Base-by-base conservation (phyloP, 148 eudicot genomes). In the Amaranthus palmeri region DNA sequence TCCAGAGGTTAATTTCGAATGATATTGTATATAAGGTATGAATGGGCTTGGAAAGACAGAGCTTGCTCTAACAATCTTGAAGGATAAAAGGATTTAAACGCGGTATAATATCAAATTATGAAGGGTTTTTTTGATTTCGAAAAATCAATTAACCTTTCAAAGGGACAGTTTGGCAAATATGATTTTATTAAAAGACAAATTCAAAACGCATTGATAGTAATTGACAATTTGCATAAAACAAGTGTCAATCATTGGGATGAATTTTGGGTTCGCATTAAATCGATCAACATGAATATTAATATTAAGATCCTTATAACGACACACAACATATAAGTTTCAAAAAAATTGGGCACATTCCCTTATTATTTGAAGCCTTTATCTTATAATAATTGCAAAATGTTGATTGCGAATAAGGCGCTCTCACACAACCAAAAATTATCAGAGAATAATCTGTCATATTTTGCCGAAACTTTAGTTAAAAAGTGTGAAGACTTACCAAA, bases 11-110 rank as follows among this genome's bases (percentile, higher is more conserved):
- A 3, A 11, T 8, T 7, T 70, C 36, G 2, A 5, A 40, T 14
- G 15, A 40, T 42, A 6, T 7, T 40, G 2, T 2, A 66, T 77
- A 41, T 3, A 71, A 15, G 80, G 76, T 7, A 77, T 66, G 70
- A 42, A 51, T 50, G 80, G 80, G 14, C 67, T 77, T 41, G 80
- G 80, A 36, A 77, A 72, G 47, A 65, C 80, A 6, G 7, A 46
- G 1, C 46, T 77, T 42, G 80, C 80, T 71, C 59, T 10, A 65
- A 7, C 60, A 8, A 57, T 77, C 42, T 10, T 6, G 5, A 3
- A 4, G 3, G 47, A 77, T 41, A 6, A 4, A 42, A 4, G 2
- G 18, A 51, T 64, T 11, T 13, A 0, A 10, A 1, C 0, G 4
- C 6, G 49, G 41, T 70, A 55, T 15, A 2, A 45, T 15, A 41